Conservation (phyloP, 2,329 filamentous ascomycete species). For the Fusarium multiceps region DNA sequence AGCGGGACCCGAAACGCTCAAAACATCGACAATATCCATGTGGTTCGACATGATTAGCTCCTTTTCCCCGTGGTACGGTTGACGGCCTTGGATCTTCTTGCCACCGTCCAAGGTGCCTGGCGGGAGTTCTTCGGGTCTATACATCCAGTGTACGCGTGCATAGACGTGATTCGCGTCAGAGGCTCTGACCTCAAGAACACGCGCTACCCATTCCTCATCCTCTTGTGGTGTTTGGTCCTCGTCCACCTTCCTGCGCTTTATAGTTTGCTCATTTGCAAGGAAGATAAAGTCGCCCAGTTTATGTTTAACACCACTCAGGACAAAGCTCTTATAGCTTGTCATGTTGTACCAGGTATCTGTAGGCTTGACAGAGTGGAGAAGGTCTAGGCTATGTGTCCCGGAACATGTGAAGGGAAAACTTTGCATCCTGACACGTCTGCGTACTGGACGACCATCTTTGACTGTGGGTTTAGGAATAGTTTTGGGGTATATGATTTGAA, state of each 20-base stretch:
- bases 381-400: not conserved
- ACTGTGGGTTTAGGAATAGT: not conserved
- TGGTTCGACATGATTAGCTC: slow-evolving; percentile 79
- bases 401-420: not conserved
- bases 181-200: not conserved
- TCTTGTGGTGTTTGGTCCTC: not conserved
- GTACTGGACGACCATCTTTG: not conserved
- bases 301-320: not conserved
- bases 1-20: slow-evolving; percentile 60
- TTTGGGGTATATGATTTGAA: not conserved
- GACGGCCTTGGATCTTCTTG: not conserved
- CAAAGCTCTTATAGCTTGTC: not conserved
- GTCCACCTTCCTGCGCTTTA: not conserved
- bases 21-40: slow-evolving; percentile 75
- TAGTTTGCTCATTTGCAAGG: not conserved
- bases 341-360: not conserved
- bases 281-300: not conserved
- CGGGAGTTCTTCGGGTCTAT: not conserved
- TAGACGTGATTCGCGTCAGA: not conserved
- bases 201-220: not conserved
- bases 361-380: not conserved
- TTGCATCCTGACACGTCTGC: not conserved
- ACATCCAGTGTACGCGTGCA: not conserved
- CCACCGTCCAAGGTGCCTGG: not conserved
- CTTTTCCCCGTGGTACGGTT: slow-evolving; percentile 74